Evolutionary conservation across 768 basidiomycete species (phyloP), one percentile per base, ranked within the genome.

Genomic region (Hericium alpestre): DNA sequence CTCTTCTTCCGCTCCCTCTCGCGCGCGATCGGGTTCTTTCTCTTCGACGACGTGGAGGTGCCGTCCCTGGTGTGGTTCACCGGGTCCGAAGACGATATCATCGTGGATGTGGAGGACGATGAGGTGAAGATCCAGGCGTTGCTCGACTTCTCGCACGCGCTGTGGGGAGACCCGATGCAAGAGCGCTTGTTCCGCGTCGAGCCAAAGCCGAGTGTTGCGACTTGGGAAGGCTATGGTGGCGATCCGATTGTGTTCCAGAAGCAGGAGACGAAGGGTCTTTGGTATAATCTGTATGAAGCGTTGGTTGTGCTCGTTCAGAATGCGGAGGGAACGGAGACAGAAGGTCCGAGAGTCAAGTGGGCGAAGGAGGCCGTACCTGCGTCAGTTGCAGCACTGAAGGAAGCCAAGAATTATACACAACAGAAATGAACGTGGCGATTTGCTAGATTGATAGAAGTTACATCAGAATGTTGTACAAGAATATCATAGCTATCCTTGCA

Each of bases 81-180:
- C 20, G 49, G 49, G 22, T 23, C 49, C 10, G 49, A 51, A 25
- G 49, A 51, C 49, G 49, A 23, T 16, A 25, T 51, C 15, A 15
- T 2, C 80, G 79, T 1, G 76, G 76, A 10, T 78, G 79, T 13
- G 76, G 82, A 39, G 79, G 84, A 57, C 74, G 86, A 9, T 77
- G 68, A 59, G 70, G 68, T n/a, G 39, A 74, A 84, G 57, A 72
- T 81, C 48, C 55, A 65, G 39, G 71, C 63, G 59, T 67, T 65
- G 63, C 67, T 67, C 55, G 53, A 51, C 18, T 46, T 75, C 15
- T 64, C 75, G 1, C 80, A 78, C 61, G 82, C 84, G 12, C 60
- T 89, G 22, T 90, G 85, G 81, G 87, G 86, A 27, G 88, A 90
- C 65, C 88, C 88, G 10, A 69, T 90, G 40, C 73, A 88, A 39